Evolutionary conservation across 208 protist species (phyloP).

Genomic region (Trypanosoma mega): DNA sequence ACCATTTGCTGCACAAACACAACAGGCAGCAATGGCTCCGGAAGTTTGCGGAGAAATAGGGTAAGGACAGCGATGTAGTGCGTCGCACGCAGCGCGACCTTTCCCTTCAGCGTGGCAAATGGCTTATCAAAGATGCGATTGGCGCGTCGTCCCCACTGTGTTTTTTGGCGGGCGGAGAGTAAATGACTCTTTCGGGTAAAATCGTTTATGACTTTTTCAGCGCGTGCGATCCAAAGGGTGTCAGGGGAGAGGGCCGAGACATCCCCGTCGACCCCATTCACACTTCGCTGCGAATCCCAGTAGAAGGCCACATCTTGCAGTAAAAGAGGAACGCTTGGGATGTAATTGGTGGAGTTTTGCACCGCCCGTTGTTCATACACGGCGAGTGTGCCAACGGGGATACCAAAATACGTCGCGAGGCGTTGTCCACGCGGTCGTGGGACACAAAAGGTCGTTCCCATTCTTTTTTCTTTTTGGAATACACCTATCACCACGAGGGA

Average conservation of each 20-base stretch:
- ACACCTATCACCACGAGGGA: neutral
- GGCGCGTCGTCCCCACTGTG: neutral
- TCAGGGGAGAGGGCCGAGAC: slow-evolving; percentile 8
- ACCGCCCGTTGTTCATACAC: slow-evolving; percentile 44
- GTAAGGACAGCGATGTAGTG: slow-evolving; percentile 31
- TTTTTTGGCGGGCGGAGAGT: slow-evolving; percentile 3
- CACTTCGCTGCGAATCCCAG: slow-evolving; percentile 27
- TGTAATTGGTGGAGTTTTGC: slow-evolving; percentile 28
- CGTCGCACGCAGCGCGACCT: neutral
- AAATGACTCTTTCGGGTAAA: slow-evolving; percentile 21
- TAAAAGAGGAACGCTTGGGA: slow-evolving; percentile 41
- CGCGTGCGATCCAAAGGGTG: slow-evolving; percentile 18
- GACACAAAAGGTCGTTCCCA: slow-evolving; percentile 20
- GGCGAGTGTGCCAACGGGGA: slow-evolving; percentile 33
- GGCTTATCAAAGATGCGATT: slow-evolving; percentile 23
- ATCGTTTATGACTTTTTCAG: slow-evolving; percentile 21
- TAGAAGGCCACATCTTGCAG: slow-evolving; percentile 48
- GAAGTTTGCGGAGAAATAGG: slow-evolving; percentile 35
- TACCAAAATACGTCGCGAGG: slow-evolving; percentile 32
- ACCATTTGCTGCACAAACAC: slow-evolving; percentile 49
- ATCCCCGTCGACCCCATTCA: neutral
- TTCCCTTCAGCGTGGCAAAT: slow-evolving; percentile 11
- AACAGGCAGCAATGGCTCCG: slow-evolving; percentile 38
- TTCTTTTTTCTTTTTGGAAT: neutral
- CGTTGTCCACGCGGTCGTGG: slow-evolving; percentile 3